Base-by-base conservation (phyloP, 176 grass and related monocot genomes). In the Calamus simplicifolius region DNA sequence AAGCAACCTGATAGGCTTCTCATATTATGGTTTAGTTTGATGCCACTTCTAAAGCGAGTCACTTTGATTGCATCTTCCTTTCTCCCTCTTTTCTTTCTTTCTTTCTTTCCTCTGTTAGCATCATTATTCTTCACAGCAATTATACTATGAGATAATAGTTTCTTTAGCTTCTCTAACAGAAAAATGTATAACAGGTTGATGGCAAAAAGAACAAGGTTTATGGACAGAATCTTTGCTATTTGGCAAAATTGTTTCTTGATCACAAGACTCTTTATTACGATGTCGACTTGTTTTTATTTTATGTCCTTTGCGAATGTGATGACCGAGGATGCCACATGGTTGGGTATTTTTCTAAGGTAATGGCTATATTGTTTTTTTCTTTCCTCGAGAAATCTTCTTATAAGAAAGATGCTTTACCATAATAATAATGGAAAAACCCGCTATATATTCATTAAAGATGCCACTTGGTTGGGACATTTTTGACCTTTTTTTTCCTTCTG, bases 161-260 rank as follows among this genome's bases (percentile, higher is more conserved):
- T 55, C 54, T 48, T 29, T 53, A 18, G n/a, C 19, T 26, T 16
- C 26, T 25, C 27, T 63, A 16, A 54, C 38, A 17, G 29, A 63
- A 62, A 13, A 13, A 17, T 26, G 13, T 55, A 5, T 23, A 30
- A 49, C 84, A 98, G 94, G 88, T 98, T 64, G 94, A 98, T 83
- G 94, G 94, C 67, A 92, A 98, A 81, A 98, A 98, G 73, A 93
- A 93, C 62, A 98, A 89, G 77, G 85, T 98, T 75, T 98, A 93
- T 60, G 88, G 94, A 50, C 88, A 98, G 63, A 98, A 98, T 67
- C 84, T 98, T 56, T 98, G 94, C 78, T 98, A 93, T 57, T 70
- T 98, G 67, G 94, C 94, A 14, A 98, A 98, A 77, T 75, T 98
- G 55, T 98, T 98, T 78, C 85, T 98, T 66, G 94, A 98, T 50